Percentiles rank a stretch among this genome's conserved stretches.
Conservation (phyloP, 208 protist genomes). For the Leishmania braziliensis region DNA sequence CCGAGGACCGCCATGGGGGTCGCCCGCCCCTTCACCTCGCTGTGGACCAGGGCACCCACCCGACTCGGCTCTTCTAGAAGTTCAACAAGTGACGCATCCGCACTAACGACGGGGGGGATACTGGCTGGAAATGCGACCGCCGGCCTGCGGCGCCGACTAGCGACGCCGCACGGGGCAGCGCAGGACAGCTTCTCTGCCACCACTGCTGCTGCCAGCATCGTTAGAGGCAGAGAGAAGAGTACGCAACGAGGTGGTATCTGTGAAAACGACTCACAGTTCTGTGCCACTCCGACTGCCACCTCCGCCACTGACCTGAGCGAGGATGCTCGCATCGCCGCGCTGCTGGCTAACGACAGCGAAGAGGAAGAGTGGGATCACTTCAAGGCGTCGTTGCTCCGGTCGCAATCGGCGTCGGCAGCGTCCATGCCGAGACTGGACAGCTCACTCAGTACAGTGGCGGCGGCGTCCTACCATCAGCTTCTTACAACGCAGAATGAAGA, state of each 20-base stretch:
- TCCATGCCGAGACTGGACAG: neutral
- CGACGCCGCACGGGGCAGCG: slow-evolving; percentile 5
- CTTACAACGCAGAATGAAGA: neutral
- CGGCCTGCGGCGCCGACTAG: slow-evolving; percentile 41
- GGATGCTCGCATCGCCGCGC: slow-evolving; percentile 26
- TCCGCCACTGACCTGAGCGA: neutral
- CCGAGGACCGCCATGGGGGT: slow-evolving; percentile 22
- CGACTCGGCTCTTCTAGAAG: slow-evolving; percentile 6
- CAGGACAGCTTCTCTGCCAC: neutral
- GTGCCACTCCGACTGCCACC: neutral
- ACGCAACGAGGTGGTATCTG: neutral
- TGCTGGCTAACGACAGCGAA: slow-evolving; percentile 35
- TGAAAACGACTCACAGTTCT: neutral
- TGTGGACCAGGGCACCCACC: slow-evolving; percentile 24
- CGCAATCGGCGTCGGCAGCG: neutral
- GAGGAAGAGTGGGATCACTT: slow-evolving; percentile 72
- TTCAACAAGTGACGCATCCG: slow-evolving; percentile 19
- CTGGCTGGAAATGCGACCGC: slow-evolving; percentile 52
- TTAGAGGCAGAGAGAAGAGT: neutral
- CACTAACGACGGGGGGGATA: slow-evolving; percentile 47
- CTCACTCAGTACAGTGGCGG: neutral
- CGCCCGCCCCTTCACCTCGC: slow-evolving; percentile 14
- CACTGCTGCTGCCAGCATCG: neutral
- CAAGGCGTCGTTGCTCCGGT: slow-evolving; percentile 32
- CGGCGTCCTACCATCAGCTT: slow-evolving; percentile 2